Evolutionary conservation across 768 basidiomycete genomes (phyloP), one percentile per base, ranked within the genome.

Genomic region (Mycena chlorophos): DNA sequence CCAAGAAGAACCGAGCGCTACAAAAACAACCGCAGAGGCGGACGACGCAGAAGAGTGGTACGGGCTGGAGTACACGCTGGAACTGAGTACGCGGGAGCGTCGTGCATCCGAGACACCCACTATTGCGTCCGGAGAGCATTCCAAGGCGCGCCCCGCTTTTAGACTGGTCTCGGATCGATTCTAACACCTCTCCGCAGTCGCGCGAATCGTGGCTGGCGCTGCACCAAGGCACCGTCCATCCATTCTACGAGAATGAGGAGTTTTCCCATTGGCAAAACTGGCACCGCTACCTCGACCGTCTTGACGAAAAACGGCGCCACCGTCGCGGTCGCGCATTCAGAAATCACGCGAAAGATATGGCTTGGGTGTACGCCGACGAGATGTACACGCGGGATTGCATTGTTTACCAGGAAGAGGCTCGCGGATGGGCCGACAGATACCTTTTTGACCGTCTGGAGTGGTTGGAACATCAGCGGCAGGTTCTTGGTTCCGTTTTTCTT

Each of bases 131-230:
- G 75, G 76, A 17, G 75, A 78, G 63, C 72, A 75, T 62, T 76
- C 74, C 37, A 72, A 74, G 67, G 76, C 72, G 42, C 29, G 63
- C 59, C 14, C 4, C 25, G 37, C 17, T 30, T 39, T 6, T 28
- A 45, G 5, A 13, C 3, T 26, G 31, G 3, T n/a, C 26, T 45
- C 23, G 25, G 13, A 28, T 22, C 40, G 4, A 26, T 54, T 26
- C 27, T 37, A 26, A 19, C 30, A 53, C n/a, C 13, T 42, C 42
- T 25, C 14, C 16, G 8, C 49, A 78, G 78, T 78, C 76, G 51
- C 72, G 70, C 53, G 73, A 77, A 60, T 77, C 77, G 5, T 78
- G 78, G 77, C 74, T 72, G 1, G 72, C 72, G 6, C 66, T 78
- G 25, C 76, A 73, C 57, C 66, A 66, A 51, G 74, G 73, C 3